Evolutionary conservation across 345 rosid genomes (phyloP).

Genomic region (Eucalyptus cloeziana): DNA sequence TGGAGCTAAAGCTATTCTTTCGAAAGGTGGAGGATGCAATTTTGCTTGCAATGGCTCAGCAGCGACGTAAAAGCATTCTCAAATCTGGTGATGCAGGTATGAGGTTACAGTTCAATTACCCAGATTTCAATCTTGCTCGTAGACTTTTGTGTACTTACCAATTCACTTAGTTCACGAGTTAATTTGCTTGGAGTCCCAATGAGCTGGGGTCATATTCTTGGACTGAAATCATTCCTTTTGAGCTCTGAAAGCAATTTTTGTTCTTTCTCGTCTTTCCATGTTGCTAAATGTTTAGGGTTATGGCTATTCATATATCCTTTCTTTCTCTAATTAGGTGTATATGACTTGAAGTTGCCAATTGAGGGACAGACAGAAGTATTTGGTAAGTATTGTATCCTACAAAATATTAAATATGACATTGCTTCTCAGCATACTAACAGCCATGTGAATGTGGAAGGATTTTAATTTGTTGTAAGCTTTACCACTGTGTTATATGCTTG

Average conservation of each 20-base stretch:
- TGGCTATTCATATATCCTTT: background rate
- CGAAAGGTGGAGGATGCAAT: constrained; percentile 66
- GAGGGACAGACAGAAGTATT: background rate
- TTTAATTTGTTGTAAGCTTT: background rate
- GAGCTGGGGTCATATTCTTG: background rate
- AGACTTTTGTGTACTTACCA: background rate
- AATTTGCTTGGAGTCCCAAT: background rate
- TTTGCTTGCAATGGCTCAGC: constrained; percentile 66
- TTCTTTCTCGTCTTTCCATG: background rate
- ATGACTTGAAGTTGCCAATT: background rate
- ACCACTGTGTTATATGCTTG: background rate
- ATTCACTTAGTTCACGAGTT: background rate
- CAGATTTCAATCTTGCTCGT: background rate
- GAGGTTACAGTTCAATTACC: background rate
- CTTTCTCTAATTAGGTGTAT: background rate
- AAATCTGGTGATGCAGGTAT: constrained; percentile 34
- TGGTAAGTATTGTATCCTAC: background rate
- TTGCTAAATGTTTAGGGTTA: background rate
- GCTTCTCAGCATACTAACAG: background rate
- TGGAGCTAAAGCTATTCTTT: background rate
- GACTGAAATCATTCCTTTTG: background rate
- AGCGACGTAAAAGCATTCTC: constrained; percentile 21
- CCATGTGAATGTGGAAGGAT: background rate
- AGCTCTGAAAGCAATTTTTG: background rate
- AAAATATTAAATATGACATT: background rate